Evolutionary conservation across 345 rosid species (phyloP).

Genomic region (Firmiana major): DNA sequence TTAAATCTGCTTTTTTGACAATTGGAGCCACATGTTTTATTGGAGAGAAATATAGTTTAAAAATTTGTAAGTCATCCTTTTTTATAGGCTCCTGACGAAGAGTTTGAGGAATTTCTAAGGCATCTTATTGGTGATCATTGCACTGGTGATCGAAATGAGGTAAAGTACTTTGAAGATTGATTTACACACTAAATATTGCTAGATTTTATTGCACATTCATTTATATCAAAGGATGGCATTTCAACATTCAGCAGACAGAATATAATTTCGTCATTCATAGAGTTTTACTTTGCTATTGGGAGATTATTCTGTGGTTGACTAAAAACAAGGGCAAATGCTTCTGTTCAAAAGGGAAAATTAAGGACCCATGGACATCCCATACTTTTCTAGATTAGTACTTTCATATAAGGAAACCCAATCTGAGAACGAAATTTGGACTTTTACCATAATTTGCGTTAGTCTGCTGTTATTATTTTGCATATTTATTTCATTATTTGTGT

Average conservation of each 20-base stretch:
- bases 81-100: slow-evolving; percentile 98
- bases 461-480: slow-evolving; percentile 1
- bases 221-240: background rate
- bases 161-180: slow-evolving; percentile 27
- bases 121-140: slow-evolving; percentile 73
- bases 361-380: background rate
- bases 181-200: background rate
- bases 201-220: background rate
- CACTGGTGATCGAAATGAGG: slow-evolving; percentile 92
- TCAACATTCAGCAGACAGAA: background rate
- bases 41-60: background rate
- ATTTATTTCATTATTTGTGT: background rate
- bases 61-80: background rate
- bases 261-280: background rate
- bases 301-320: background rate
- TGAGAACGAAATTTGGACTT: background rate
- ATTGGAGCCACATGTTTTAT: background rate
- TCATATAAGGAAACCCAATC: background rate
- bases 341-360: background rate
- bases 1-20: slow-evolving; percentile 1
- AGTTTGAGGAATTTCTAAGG: slow-evolving; percentile 91
- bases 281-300: background rate
- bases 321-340: background rate
- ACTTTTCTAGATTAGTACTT: background rate
- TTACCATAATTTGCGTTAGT: background rate